These are phyloP conservation scores for Cercospora brassicicola DNA, from an alignment of 2,329 filamentous ascomycete species.

Conservation along the genomic window DNA sequence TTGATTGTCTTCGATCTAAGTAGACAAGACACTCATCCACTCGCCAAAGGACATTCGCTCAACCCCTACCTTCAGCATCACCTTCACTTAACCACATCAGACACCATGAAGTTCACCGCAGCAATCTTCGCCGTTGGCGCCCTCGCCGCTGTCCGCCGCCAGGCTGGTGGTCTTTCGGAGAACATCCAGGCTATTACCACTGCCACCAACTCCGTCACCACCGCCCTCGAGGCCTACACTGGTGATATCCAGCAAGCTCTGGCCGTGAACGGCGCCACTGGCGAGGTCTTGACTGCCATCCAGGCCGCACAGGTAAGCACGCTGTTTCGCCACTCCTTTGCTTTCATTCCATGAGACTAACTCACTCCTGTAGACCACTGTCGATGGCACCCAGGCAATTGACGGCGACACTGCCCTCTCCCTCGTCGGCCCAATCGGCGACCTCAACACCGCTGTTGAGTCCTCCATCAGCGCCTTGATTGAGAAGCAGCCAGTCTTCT, in stretches of 20 bases:
- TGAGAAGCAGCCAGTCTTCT: conserved; percentile 11
- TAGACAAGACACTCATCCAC: conserved; percentile 5
- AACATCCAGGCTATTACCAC: conserved; percentile 8
- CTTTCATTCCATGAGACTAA: not conserved
- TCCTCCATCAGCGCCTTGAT: conserved; percentile 14
- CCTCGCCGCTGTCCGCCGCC: conserved; percentile 16
- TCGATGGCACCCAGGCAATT: conserved; percentile 7
- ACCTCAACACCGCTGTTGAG: conserved; percentile 13
- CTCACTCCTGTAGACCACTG: not conserved
- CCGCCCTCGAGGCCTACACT: conserved; percentile 14
- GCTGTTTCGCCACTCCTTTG: not conserved
- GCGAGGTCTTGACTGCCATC: conserved; percentile 15
- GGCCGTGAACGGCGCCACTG: conserved; percentile 10
- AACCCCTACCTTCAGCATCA: not conserved
- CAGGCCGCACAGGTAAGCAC: conserved; percentile 7
- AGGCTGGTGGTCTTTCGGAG: conserved; percentile 7
- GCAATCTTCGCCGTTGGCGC: conserved; percentile 18
- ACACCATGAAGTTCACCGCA: conserved; percentile 17
- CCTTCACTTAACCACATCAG: conserved; percentile 4
- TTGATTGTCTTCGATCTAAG: not conserved
- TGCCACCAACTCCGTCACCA: conserved; percentile 7
- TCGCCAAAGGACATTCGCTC: conserved; percentile 9
- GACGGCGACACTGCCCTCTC: conserved; percentile 5
- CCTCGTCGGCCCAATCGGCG: conserved; percentile 14
- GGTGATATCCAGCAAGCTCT: conserved; percentile 12